A percentile compares a stretch with the other conserved stretches of the same genome.
Evolutionary conservation across 139 green algal genomes (phyloP).

Genomic region (Eudorina sp.): DNA sequence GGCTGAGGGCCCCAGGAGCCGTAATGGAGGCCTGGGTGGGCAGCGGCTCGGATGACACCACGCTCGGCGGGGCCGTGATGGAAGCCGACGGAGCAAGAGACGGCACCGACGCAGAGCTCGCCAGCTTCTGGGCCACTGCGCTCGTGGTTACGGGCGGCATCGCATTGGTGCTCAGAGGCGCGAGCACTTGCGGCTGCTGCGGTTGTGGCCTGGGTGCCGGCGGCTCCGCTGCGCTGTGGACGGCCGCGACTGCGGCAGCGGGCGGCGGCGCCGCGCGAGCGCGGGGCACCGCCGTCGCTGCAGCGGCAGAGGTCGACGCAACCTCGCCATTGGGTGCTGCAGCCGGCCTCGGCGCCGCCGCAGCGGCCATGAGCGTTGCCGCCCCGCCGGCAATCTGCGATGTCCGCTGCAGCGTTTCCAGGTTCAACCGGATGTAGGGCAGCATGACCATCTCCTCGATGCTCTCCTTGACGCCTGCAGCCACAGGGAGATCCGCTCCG

Average conservation of each 20-base stretch:
- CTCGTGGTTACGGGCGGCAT: not conserved
- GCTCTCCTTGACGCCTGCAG: slow-evolving; percentile 45
- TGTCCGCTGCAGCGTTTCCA: slow-evolving; percentile 66
- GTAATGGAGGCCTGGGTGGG: not conserved
- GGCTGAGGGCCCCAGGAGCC: not conserved
- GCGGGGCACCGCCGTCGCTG: not conserved
- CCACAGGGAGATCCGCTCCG: not conserved
- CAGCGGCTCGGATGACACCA: not conserved
- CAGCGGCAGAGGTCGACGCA: not conserved
- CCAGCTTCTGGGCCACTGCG: not conserved
- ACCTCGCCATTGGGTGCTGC: not conserved
- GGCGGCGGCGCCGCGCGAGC: not conserved
- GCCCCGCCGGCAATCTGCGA: not conserved
- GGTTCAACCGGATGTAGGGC: slow-evolving; percentile 95
- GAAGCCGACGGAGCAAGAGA: not conserved
- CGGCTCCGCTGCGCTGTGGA: not conserved
- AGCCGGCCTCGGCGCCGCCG: not conserved
- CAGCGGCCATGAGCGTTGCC: not conserved
- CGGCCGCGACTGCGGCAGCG: not conserved
- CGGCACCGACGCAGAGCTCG: not conserved
- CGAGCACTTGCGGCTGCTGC: slow-evolving; percentile 36
- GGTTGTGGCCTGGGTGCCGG: not conserved
- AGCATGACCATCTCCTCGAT: slow-evolving; percentile 84
- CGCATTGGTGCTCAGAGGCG: slow-evolving; percentile 37
- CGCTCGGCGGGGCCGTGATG: not conserved